Evolutionary conservation across 1,284 basidiomycete species (phyloP).

Genomic region (Malassezia equina): DNA sequence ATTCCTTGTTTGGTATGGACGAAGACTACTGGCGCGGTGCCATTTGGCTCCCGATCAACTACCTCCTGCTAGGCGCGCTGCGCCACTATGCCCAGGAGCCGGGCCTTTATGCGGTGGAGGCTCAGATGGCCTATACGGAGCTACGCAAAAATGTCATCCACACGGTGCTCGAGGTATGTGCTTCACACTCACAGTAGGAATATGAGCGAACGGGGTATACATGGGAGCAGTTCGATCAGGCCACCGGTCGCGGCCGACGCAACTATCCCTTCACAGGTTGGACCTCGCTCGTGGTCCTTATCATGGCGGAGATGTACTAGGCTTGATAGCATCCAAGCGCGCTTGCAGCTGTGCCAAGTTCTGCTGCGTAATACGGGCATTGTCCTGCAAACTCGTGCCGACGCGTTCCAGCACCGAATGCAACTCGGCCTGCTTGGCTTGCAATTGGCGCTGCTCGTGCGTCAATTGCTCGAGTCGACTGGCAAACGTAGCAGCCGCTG

Average conservation of each 20-base stretch:
- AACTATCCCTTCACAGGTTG: slow-evolving; percentile 53
- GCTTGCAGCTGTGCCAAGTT: slow-evolving; percentile 58
- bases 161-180: slow-evolving; percentile 68
- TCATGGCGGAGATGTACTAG: slow-evolving; percentile 42
- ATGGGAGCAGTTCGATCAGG: slow-evolving; percentile 88
- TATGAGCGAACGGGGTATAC: slow-evolving; percentile 82
- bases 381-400: slow-evolving; percentile 56
- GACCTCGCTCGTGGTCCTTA: slow-evolving; percentile 39
- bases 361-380: slow-evolving; percentile 49
- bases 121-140: slow-evolving; percentile 66
- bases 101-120: slow-evolving; percentile 69
- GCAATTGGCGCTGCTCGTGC: slow-evolving; percentile 51
- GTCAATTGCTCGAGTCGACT: slow-evolving; percentile 65
- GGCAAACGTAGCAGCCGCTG: slow-evolving; percentile 64
- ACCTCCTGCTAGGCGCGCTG: slow-evolving; percentile 67
- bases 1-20: slow-evolving; percentile 75
- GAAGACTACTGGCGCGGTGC: slow-evolving; percentile 96
- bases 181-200: slow-evolving; percentile 54
- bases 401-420: slow-evolving; percentile 57
- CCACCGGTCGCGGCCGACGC: slow-evolving; percentile 68
- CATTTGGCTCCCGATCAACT: slow-evolving; percentile 95
- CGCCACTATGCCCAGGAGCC: slow-evolving; percentile 62
- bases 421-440: slow-evolving; percentile 60
- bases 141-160: slow-evolving; percentile 70
- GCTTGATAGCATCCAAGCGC: slow-evolving; percentile 56